phyloP scores from a whole-genome alignment of 1,139 yeast genomes.

The Taiozyma sp. region DNA sequence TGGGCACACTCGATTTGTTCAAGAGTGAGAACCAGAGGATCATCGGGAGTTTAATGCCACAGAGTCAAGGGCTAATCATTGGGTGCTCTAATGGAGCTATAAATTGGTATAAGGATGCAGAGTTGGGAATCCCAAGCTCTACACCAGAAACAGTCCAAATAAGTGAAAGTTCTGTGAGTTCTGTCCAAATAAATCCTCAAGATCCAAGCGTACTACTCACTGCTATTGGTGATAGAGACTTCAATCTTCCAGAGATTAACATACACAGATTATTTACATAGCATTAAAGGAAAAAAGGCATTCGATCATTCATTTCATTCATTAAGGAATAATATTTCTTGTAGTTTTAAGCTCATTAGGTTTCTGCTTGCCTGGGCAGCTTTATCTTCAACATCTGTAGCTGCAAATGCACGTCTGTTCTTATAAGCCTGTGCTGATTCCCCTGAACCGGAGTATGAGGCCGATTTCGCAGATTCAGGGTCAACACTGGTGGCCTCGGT shows the following conservation, averaged over 20 bases:
- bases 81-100: slow-evolving; percentile 25
- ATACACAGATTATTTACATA: slow-evolving; percentile 1
- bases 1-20: slow-evolving; percentile 11
- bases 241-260: slow-evolving; percentile 7
- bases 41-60: slow-evolving; percentile 16
- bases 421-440: not conserved
- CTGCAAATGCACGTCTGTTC: not conserved
- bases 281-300: not conserved
- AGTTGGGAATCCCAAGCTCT: slow-evolving; percentile 18
- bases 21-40: slow-evolving; percentile 23
- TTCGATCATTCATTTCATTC: slow-evolving; percentile 14
- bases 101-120: slow-evolving; percentile 25
- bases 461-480: not conserved
- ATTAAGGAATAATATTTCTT: slow-evolving; percentile 24
- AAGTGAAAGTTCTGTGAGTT: slow-evolving; percentile 10
- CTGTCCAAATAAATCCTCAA: slow-evolving; percentile 19
- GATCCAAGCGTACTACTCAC: slow-evolving; percentile 17
- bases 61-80: slow-evolving; percentile 22
- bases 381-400: slow-evolving; percentile 2
- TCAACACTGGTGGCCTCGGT: not conserved
- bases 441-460: not conserved
- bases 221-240: slow-evolving; percentile 22
- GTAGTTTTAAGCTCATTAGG: slow-evolving; percentile 26
- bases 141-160: slow-evolving; percentile 2
- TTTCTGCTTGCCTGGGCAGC: slow-evolving; percentile 24